Evolutionary conservation across 805 yeast species (phyloP), one percentile per base, ranked within the genome.

Genomic region (Metschnikowia kofuensis): DNA sequence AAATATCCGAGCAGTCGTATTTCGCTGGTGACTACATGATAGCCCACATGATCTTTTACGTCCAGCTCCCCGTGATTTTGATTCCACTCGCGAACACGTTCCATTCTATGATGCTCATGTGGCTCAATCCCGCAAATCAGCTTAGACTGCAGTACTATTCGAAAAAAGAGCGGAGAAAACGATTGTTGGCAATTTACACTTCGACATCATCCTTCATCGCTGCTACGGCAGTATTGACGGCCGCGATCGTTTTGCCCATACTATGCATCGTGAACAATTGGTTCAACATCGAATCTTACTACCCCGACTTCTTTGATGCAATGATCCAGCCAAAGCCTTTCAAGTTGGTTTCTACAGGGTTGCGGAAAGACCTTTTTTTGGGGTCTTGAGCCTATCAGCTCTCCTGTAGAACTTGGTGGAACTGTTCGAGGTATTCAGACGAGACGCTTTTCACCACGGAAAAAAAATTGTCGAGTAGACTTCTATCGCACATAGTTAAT

Each of bases 91-190:
- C 83, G 40, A 86, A 84, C 58, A 75, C 75, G 41, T 77, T 84
- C 78, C 94, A 86, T 58, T 79, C 89, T 1, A 68, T 80, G 68
- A 69, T 82, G 60, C 67, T 86, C 34, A 77, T 85, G 55, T 86
- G 92, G 92, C 66, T 85, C 49, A 77, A 73, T 47, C 87, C 88
- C 2, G 70, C 71, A 5, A 67, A 69, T 37, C 84, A 80, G 56
- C 60, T 80, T 2, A 68, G 80, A 8, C 75, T 79, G 4, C 73
- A 72, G 26, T 66, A 78, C 2, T 65, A 78, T 7, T 67, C 80
- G 1, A 64, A 71, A 15, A 74, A 47, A 69, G 70, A 52, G 61
- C 74, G 44, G 68, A 66, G 52, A 66, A 35, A 28, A 9, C 46
- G 49, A 30, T 27, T 45, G 13, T 14, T 35, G 42, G 46, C 42